Evolutionary conservation across 2,329 filamentous ascomycete genomes (phyloP).

Genomic region (Colletotrichum musae): DNA sequence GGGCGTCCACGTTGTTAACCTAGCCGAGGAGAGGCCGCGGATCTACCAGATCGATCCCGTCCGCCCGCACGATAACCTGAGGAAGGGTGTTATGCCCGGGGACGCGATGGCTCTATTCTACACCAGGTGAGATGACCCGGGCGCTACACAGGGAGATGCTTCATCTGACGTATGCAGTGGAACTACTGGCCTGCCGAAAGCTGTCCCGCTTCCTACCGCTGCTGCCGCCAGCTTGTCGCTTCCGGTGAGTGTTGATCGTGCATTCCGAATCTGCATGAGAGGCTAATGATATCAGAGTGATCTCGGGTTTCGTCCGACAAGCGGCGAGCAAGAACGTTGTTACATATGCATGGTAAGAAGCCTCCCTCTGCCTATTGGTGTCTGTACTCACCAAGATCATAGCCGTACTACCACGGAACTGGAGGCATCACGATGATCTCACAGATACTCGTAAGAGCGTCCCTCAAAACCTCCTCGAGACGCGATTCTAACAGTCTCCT

Average conservation of each 20-base stretch:
- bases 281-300: slow-evolving; percentile 10
- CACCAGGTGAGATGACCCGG: slow-evolving; percentile 57
- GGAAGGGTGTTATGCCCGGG: slow-evolving; percentile 63
- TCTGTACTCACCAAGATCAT: not conserved
- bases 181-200: slow-evolving; percentile 83
- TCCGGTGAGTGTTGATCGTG: not conserved
- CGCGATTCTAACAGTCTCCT: not conserved
- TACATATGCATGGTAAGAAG: slow-evolving; percentile 29
- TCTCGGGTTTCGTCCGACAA: not conserved
- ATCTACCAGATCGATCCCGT: slow-evolving; percentile 61
- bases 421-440: slow-evolving; percentile 72
- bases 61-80: slow-evolving; percentile 69
- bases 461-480: slow-evolving; percentile 40
- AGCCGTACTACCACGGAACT: slow-evolving; percentile 78
- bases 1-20: slow-evolving; percentile 68
- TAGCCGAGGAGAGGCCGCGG: slow-evolving; percentile 56
- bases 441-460: slow-evolving; percentile 66
- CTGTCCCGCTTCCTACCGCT: slow-evolving; percentile 71
- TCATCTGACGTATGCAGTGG: slow-evolving; percentile 60
- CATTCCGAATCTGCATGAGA: not conserved
- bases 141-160: fast-evolving
- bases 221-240: slow-evolving; percentile 49
- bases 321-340: not conserved
- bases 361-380: fast-evolving
- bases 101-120: slow-evolving; percentile 78